A percentile compares a stretch with the other conserved stretches of the same genome.
Conservation (phyloP, 805 yeast genomes). For the Saccharomycopsis synnaedendra region DNA sequence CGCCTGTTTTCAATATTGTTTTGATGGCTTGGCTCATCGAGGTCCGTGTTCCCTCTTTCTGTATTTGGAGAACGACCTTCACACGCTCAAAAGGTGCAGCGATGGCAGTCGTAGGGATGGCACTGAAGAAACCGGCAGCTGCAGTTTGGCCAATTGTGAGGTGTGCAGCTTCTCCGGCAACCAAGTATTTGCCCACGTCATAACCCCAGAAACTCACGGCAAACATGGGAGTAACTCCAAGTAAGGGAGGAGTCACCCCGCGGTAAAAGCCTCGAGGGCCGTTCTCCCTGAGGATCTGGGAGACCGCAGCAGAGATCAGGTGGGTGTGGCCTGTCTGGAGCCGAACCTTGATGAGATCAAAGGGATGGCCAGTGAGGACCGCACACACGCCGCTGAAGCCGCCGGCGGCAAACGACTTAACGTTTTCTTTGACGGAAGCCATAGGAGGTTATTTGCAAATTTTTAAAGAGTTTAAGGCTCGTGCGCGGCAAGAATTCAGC, state of each 20-base stretch:
- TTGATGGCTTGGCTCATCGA: slow-evolving; percentile 47
- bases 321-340: slow-evolving; percentile 65
- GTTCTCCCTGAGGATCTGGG: slow-evolving; percentile 55
- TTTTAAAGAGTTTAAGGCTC: too few species aligned
- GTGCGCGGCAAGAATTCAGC: too few species aligned
- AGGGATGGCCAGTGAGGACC: slow-evolving; percentile 92
- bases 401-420: slow-evolving; percentile 82
- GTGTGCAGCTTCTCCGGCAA: slow-evolving; percentile 23
- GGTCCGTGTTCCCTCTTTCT: slow-evolving; percentile 29
- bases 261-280: slow-evolving; percentile 78
- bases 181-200: slow-evolving; percentile 79
- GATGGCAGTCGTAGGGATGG: slow-evolving; percentile 87
- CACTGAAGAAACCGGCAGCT: slow-evolving; percentile 89
- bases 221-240: slow-evolving; percentile 98
- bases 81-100: slow-evolving; percentile 98
- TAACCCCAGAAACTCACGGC: slow-evolving; percentile 99
- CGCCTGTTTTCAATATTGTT: slow-evolving; percentile 69
- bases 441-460: too few species aligned
- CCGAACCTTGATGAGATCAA: slow-evolving; percentile 85
- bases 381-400: slow-evolving; percentile 97
- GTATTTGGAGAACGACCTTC: slow-evolving; percentile 85
- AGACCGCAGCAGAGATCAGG: slow-evolving; percentile 57
- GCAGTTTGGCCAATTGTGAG: slow-evolving; percentile 64
- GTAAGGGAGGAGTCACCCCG: slow-evolving; percentile 87
- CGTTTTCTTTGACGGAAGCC: slow-evolving; percentile 38